Percentiles rank a stretch among this genome's conserved stretches.
phyloP scores from a whole-genome alignment of 2,329 filamentous ascomycete genomes.

The Pyrenochaeta sp. region DNA sequence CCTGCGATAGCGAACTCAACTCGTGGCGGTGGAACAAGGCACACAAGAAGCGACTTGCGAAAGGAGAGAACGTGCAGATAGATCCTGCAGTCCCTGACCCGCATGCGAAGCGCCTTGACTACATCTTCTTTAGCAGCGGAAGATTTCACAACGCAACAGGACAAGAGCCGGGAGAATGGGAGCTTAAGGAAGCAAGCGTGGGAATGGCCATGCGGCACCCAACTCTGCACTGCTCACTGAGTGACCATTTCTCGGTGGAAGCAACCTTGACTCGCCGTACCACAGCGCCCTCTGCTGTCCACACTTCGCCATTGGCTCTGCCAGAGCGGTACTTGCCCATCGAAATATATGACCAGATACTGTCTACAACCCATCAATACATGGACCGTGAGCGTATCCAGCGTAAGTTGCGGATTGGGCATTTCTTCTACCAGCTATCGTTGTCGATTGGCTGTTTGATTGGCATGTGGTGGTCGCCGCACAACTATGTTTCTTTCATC shows the following conservation, averaged over 20 bases:
- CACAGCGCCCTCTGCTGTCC: conserved; percentile 11
- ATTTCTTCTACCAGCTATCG: conserved; percentile 74
- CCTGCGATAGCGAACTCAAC: conserved; percentile 85
- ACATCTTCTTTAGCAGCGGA: conserved; percentile 75
- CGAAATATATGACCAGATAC: conserved; percentile 73
- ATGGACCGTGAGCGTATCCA: conserved; percentile 74
- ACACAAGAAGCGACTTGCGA: conserved; percentile 71
- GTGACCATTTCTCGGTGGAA: conserved; percentile 93
- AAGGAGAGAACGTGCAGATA: conserved; percentile 69
- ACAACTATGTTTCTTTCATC: conserved; percentile 79
- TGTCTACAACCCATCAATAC: conserved; percentile 74
- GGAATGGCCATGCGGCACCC: conserved; percentile 85
- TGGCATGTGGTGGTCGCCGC: conserved; percentile 84
- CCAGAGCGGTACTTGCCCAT: conserved; percentile 51
- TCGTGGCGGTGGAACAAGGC: conserved; percentile 89
- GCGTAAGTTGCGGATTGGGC: conserved; percentile 72
- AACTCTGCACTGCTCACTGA: conserved; percentile 81
- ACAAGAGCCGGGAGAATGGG: conserved; percentile 62
- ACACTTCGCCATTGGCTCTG: conserved; percentile 20
- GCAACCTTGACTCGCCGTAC: conserved; percentile 66
- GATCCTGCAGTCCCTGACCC: conserved; percentile 73
- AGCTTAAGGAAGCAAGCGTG: conserved; percentile 73
- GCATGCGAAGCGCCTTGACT: conserved; percentile 87
- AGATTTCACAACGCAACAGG: conserved; percentile 35
- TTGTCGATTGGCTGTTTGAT: conserved; percentile 77